Conservation (phyloP, 1,284 basidiomycete species). For the Cryptococcus sp. region DNA sequence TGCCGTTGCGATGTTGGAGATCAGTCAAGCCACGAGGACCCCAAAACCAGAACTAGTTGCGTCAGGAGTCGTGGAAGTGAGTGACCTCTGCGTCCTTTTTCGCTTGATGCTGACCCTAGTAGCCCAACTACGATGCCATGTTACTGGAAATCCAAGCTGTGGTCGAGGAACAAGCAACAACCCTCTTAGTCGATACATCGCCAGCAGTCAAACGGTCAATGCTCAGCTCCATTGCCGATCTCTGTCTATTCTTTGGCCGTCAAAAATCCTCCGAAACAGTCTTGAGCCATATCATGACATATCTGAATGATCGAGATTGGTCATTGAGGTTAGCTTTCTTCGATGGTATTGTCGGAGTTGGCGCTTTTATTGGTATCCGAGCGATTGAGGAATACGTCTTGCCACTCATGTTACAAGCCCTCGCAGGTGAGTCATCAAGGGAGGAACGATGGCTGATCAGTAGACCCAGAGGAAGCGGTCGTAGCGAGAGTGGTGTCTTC, state of each 20-base stretch:
- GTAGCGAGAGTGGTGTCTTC: slow-evolving; percentile 80
- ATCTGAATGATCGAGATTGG: slow-evolving; percentile 95
- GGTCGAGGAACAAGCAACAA: slow-evolving; percentile 81
- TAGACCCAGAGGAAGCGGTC: slow-evolving; percentile 92
- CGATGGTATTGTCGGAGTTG: slow-evolving; percentile 90
- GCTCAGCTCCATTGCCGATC: slow-evolving; percentile 70
- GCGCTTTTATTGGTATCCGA: slow-evolving; percentile 79
- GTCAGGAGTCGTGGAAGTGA: slow-evolving; percentile 13
- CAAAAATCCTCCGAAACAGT: slow-evolving; percentile 92
- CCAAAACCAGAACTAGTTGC: slow-evolving; percentile 61
- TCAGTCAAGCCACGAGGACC: slow-evolving; percentile 79
- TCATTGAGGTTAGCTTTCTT: slow-evolving; percentile 85
- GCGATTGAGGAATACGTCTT: slow-evolving; percentile 72
- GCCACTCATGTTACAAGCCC: slow-evolving; percentile 88
- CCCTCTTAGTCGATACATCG: slow-evolving; percentile 57
- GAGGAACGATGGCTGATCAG: neutral
- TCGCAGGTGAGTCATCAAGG: slow-evolving; percentile 61
- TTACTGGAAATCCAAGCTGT: slow-evolving; percentile 78
- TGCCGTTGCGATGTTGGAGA: slow-evolving; percentile 67
- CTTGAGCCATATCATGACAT: slow-evolving; percentile 96
- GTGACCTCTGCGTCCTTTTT: slow-evolving; percentile 1
- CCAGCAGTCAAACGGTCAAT: slow-evolving; percentile 55
- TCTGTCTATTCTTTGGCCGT: slow-evolving; percentile 89
- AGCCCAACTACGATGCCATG: slow-evolving; percentile 83
- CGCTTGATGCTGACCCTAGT: slow-evolving; percentile 3